phyloP scores from a whole-genome alignment of 179 eudicot species.

The Vitellaria paradoxa region DNA sequence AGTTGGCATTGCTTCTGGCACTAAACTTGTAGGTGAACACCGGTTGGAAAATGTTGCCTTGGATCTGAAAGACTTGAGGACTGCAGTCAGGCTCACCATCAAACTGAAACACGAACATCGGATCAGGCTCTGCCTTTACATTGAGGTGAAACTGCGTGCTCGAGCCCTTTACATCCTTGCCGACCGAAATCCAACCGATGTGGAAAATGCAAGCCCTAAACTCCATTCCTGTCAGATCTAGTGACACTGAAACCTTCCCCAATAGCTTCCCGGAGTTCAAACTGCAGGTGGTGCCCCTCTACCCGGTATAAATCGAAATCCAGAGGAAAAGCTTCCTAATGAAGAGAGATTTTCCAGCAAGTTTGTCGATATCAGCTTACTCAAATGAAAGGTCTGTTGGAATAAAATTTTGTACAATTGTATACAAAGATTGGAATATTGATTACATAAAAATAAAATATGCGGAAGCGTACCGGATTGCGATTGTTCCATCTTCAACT shows the following conservation, averaged over 20 bases:
- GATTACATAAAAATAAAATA: too few species aligned
- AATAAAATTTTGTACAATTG: too few species aligned
- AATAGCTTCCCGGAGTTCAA: conserved; percentile 53
- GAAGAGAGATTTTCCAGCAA: conserved; percentile 32
- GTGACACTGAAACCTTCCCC: conserved; percentile 52
- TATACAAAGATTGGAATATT: too few species aligned
- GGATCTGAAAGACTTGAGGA: conserved; percentile 70
- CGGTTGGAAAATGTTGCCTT: conserved; percentile 62
- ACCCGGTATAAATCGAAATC: conserved; percentile 53
- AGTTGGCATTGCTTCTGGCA: conserved; percentile 42
- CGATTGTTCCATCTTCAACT: too few species aligned
- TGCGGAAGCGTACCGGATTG: too few species aligned
- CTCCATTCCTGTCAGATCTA: conserved; percentile 50
- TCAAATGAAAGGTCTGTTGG: conserved; percentile 68
- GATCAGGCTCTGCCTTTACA: conserved; percentile 76
- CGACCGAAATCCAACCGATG: conserved; percentile 67
- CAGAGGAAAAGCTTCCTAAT: conserved; percentile 27
- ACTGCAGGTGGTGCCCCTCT: conserved; percentile 56
- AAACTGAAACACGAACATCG: conserved; percentile 81
- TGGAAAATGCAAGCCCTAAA: conserved; percentile 39
- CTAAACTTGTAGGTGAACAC: conserved; percentile 81
- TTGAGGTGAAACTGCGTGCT: conserved; percentile 51
- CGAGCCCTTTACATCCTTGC: conserved; percentile 33
- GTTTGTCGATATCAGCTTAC: conserved; percentile 40
- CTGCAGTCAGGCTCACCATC: conserved; percentile 92